Base-by-base conservation (phyloP, 1,139 yeast genomes). In the Debaryomyces coudertii region DNA sequence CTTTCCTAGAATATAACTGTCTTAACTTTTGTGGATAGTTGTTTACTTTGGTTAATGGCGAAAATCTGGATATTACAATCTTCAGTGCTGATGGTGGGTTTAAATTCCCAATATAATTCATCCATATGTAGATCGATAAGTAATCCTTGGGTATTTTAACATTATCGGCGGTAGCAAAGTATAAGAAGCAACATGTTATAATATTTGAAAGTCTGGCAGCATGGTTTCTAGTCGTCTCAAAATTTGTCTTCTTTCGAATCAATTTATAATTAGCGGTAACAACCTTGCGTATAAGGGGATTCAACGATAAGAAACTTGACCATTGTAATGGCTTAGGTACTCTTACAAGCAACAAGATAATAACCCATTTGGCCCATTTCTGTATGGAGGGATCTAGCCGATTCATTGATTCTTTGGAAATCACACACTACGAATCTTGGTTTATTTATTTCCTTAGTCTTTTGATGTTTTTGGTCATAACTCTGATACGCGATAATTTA, bases 71-170 rank as follows among this genome's bases (percentile, higher is more conserved):
- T 16, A 68, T 65, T 30, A 61, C 49, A 7, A 70, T 61, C 23
- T 62, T 62, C 47, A 56, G 56, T 18, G 66, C 66, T 8, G 69
- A 60, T 0, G 77, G 76, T 6, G 74, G 68, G 47, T 71, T 68
- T 43, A 71, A 53, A 38, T 61, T 63, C 23, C 68, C 69, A 38
- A 65, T 63, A 38, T 72, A 73, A 38, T 58, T 59, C 46, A 68
- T 57, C 60, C 69, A 62, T 11, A 73, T 51, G 47, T 68, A 71
- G n/a, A 73, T 60, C 53, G 66, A 62, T 7, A 65, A 53, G 48
- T 73, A 74, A 53, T 74, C 79, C 50, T 71, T 69, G 14, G 78
- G 76, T 30, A 74, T 61, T 8, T 42, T 46, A 9, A 52, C 47
- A 45, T 63, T 69, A 37, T 55, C 57, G n/a, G 58, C 50, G 0